phyloP scores from a whole-genome alignment of 1,284 basidiomycete genomes.

The Ustilago xerochloae region DNA sequence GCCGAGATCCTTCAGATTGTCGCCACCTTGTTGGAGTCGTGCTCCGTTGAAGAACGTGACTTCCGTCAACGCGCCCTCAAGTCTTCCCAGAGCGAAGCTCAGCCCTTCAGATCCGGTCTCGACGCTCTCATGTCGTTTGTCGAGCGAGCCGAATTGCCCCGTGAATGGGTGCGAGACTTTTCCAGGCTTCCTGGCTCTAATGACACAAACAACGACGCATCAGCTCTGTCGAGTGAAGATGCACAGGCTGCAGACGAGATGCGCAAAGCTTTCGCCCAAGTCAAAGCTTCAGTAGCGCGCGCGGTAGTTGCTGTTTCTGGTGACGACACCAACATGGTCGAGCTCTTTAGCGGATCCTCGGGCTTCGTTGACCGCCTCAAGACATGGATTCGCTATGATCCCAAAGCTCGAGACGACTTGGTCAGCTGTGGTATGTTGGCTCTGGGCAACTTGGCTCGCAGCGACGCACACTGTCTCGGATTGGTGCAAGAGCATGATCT shows the following conservation, averaged over 20 bases:
- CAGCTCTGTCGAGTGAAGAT: conserved; percentile 18
- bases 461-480: conserved; percentile 55
- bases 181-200: not conserved
- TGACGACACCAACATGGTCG: conserved; percentile 80
- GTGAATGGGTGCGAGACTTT: conserved; percentile 31
- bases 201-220: not conserved
- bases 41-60: conserved; percentile 30
- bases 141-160: conserved; percentile 42
- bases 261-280: conserved; percentile 79
- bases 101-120: conserved; percentile 13
- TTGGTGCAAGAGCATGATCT: conserved; percentile 51
- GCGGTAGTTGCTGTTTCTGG: conserved; percentile 85
- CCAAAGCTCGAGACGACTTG: conserved; percentile 76
- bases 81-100: not conserved
- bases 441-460: conserved; percentile 81
- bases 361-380: conserved; percentile 79
- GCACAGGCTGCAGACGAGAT: conserved; percentile 68
- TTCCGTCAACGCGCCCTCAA: conserved; percentile 30
- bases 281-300: conserved; percentile 85
- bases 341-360: conserved; percentile 71
- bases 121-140: conserved; percentile 52
- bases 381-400: conserved; percentile 75
- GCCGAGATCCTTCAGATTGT: conserved; percentile 46
- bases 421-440: conserved; percentile 83
- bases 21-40: conserved; percentile 43